Conservation (phyloP, 257 asterid species). For the Paulownia fortunei region DNA sequence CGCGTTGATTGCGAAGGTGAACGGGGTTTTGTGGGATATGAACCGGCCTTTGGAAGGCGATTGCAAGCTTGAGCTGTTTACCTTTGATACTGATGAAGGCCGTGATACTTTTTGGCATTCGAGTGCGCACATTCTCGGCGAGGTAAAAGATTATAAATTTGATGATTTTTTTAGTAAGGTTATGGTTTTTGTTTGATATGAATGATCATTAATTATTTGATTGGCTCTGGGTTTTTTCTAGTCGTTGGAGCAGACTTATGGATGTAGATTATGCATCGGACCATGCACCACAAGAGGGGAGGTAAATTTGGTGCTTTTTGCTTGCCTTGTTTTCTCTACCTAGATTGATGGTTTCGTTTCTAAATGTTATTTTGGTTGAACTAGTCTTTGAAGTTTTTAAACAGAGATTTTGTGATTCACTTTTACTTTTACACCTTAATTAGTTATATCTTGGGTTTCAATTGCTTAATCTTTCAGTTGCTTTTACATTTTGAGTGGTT, state of each 20-base stretch:
- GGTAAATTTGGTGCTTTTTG: slow-evolving; percentile 46
- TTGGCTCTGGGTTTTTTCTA: slow-evolving; percentile 29
- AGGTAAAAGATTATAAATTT: slow-evolving; percentile 48
- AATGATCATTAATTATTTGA: background rate
- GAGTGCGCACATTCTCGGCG: slow-evolving; percentile 97
- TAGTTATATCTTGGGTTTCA: background rate
- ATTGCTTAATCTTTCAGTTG: slow-evolving; percentile 7
- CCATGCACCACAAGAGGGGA: slow-evolving; percentile 97
- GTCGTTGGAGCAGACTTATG: slow-evolving; percentile 93
- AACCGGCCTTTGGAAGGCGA: slow-evolving; percentile 87
- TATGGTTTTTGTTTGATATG: background rate
- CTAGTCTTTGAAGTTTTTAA: background rate
- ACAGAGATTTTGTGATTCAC: background rate
- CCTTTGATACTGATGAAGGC: slow-evolving; percentile 87
- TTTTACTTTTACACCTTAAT: background rate
- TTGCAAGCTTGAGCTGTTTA: slow-evolving; percentile 80
- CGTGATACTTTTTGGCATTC: slow-evolving; percentile 99
- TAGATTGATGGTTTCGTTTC: background rate
- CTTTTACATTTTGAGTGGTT: slow-evolving; percentile 18
- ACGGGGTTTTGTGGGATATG: slow-evolving; percentile 89
- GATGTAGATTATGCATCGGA: slow-evolving; percentile 87
- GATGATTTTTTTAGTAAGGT: background rate
- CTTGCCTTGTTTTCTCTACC: slow-evolving; percentile 11
- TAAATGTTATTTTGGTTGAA: background rate
- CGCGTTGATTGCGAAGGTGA: slow-evolving; percentile 83